Percentiles rank a stretch among this genome's conserved stretches.
phyloP scores from a whole-genome alignment of 768 basidiomycete species.

The Rhizopogon vinicolor region DNA sequence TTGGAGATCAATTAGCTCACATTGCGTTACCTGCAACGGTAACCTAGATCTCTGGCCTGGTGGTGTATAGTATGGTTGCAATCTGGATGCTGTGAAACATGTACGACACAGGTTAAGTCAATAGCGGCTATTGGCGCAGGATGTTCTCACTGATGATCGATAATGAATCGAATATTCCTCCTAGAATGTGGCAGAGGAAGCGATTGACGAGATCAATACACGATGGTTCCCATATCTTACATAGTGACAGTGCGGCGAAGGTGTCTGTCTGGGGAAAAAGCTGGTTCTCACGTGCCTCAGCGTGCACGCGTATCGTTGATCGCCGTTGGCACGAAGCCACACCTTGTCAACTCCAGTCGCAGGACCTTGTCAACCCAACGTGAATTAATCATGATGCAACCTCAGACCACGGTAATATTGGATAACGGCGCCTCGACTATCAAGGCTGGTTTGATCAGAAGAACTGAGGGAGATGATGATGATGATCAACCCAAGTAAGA shows the following conservation, averaged over 20 bases:
- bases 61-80: no score
- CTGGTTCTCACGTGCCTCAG: background rate
- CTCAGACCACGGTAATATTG: conserved; percentile 51
- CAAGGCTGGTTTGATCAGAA: conserved; percentile 60
- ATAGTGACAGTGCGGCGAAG: background rate
- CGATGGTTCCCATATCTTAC: background rate
- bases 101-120: background rate
- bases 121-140: background rate
- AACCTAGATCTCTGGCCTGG: no score
- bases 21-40: background rate
- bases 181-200: background rate
- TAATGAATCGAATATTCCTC: background rate
- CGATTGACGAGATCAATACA: background rate
- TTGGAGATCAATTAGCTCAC: background rate
- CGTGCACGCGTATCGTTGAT: background rate
- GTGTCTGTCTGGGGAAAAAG: background rate
- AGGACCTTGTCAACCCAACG: background rate
- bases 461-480: conserved; percentile 18
- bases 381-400: background rate
- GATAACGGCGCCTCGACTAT: conserved; percentile 87
- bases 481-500: conserved; percentile 20
- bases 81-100: background rate
- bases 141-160: background rate
- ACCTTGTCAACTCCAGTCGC: background rate
- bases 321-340: background rate